Percentiles rank a stretch among this genome's conserved stretches.
Evolutionary conservation across 805 yeast genomes (phyloP).

Genomic region (Nakazawaea molendinolei): DNA sequence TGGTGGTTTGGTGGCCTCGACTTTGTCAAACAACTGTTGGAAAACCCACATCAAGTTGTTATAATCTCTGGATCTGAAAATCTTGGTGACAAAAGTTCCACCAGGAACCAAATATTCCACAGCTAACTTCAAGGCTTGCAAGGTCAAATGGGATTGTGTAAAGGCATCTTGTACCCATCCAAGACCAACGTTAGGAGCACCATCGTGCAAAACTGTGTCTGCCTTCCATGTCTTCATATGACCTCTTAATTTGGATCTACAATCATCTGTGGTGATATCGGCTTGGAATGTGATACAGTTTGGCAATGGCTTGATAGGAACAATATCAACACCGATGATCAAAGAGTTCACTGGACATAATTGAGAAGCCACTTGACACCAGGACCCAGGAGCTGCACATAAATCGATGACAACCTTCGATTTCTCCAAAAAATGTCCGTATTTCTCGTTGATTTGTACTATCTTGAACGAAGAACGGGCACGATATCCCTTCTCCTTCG

Average conservation of each 20-base stretch:
- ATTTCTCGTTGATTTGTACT: conserved; percentile 92
- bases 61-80: conserved; percentile 98
- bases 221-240: conserved; percentile 99
- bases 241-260: conserved; percentile 90
- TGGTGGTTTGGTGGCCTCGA: conserved; percentile 98
- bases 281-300: conserved; percentile 91
- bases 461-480: conserved; percentile 98
- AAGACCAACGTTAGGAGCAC: conserved; percentile 99
- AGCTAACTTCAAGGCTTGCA: conserved; percentile 90
- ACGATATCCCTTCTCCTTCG: conserved; percentile 96
- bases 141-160: conserved; percentile 92
- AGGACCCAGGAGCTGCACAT: conserved; percentile 99
- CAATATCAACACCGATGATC: conserved; percentile 98
- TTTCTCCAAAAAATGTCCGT: conserved; percentile 89
- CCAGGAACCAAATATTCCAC: conserved; percentile 87
- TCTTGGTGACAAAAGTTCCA: conserved; percentile 94
- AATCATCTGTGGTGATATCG: conserved; percentile 97
- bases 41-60: conserved; percentile 97
- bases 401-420: conserved; percentile 95
- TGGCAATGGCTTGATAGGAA: conserved; percentile 94
- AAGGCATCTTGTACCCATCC: conserved; percentile 99
- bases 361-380: conserved; percentile 98
- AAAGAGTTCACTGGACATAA: conserved; percentile 88
- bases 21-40: conserved; percentile 90
- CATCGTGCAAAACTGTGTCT: conserved; percentile 96